These are phyloP conservation scores for Leishmania aethiopica DNA, from an alignment of 208 protist species.

Conservation along the genomic window DNA sequence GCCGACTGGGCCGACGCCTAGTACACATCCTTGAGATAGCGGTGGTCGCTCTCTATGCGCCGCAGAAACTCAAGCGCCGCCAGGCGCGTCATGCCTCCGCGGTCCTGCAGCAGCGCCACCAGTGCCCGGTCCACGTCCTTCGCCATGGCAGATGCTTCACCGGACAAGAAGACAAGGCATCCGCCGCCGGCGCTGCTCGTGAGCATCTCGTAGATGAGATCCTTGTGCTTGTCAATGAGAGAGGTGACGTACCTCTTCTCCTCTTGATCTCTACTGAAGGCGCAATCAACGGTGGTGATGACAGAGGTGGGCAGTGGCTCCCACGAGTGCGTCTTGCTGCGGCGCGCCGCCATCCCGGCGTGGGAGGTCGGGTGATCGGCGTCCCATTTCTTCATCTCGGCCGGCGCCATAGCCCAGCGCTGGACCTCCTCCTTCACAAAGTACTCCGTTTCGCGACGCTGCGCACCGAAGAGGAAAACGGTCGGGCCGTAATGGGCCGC, in stretches of 20 bases:
- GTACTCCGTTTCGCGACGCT: slow-evolving; percentile 50
- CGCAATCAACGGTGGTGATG: slow-evolving; percentile 66
- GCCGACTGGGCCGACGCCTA: slow-evolving; percentile 17
- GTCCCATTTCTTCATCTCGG: slow-evolving; percentile 34
- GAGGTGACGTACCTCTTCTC: slow-evolving; percentile 89
- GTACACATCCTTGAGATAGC: slow-evolving; percentile 95
- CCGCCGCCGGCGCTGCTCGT: slow-evolving; percentile 35
- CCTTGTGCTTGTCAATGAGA: slow-evolving; percentile 76
- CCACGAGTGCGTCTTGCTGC: slow-evolving; percentile 4
- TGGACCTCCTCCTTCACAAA: slow-evolving; percentile 62
- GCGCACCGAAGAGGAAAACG: slow-evolving; percentile 76
- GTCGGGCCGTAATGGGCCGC: slow-evolving; percentile 36
- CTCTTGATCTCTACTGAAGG: slow-evolving; percentile 87
- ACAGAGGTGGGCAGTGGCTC: slow-evolving; percentile 35
- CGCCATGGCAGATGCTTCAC: slow-evolving; percentile 93
- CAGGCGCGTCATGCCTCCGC: slow-evolving; percentile 55
- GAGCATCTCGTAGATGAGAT: slow-evolving; percentile 57
- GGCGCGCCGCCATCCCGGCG: slow-evolving; percentile 29
- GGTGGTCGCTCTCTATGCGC: slow-evolving; percentile 69
- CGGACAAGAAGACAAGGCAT: slow-evolving; percentile 87
- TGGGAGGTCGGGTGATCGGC: slow-evolving; percentile 28
- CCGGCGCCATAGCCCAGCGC: slow-evolving; percentile 45
- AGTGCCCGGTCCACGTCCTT: slow-evolving; percentile 90
- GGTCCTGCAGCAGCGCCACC: slow-evolving; percentile 58
- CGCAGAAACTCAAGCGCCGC: slow-evolving; percentile 74